Evolutionary conservation across 2,329 filamentous ascomycete species (phyloP), one percentile per base, ranked within the genome.

Genomic region (Colletotrichum paranaense): DNA sequence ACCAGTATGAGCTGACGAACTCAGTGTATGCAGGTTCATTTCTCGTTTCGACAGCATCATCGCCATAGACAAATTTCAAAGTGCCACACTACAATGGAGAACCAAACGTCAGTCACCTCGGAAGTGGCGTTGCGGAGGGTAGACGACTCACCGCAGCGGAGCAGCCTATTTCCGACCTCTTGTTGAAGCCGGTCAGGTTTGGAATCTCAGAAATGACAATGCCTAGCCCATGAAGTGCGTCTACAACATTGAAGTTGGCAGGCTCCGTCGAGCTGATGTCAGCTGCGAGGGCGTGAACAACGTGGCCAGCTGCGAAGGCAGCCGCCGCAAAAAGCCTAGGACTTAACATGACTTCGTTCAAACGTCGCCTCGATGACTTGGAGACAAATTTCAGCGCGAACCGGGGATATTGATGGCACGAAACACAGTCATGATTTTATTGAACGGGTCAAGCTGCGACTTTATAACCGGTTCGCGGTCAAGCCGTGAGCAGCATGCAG

Each of bases 1-100:
- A 76, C 74, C 74, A 76, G 26, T 68, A 76, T 5, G 62, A 58
- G 12, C 46, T 46, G 5, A 62, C 64, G 58, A 76, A 76, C 9
- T 38, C 59, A 5, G 52, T 19, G 35, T 63, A 32, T 2, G 67
- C 60, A 16, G n/a, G 4, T n/a, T 65, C 60, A 12, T 68, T n/a
- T n/a, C 52, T 38, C 35, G 38, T 57, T 11, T 69, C 68, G 11
- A 77, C 70, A 8, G 70, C 60, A 6, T 58, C 68, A 16, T 65
- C 55, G 3, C 74, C 72, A n/a, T 66, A 76, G 5, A 68, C 11
- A 4, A 22, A 8, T 12, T 57, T 53, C 12, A 76, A 32, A 11
- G 70, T 63, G 11, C n/a, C 4, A 24, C 75, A 76, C 75, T 76
- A 22, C 22, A n/a, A 12, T 0, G 0, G 6, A 16, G n/a, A 7